Conservation (phyloP, 2,329 filamentous ascomycete species). For the Talaromyces pinophilus region DNA sequence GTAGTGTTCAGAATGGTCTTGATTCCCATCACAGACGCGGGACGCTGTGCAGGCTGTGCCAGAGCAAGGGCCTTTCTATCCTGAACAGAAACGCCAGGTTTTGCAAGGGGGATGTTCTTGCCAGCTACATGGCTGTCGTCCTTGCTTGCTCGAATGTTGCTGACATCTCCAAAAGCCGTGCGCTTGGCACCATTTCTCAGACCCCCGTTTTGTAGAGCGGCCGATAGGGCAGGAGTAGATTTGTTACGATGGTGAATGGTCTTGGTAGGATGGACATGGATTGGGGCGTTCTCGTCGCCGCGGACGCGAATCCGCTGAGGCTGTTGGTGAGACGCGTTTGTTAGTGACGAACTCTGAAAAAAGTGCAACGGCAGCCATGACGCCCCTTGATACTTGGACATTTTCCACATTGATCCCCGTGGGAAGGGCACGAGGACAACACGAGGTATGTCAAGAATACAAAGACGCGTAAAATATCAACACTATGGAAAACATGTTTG, state of each 20-base stretch:
- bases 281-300: constrained; percentile 69
- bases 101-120: constrained; percentile 47
- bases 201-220: constrained; percentile 54
- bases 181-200: constrained; percentile 71
- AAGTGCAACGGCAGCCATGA: neutral
- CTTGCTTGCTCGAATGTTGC: constrained; percentile 61
- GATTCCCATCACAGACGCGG: constrained; percentile 45
- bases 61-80: constrained; percentile 51
- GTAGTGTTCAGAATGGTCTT: constrained; percentile 43
- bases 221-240: constrained; percentile 66
- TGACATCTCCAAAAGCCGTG: constrained; percentile 78
- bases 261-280: constrained; percentile 54
- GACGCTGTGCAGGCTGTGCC: constrained; percentile 64
- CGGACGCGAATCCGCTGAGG: constrained; percentile 68
- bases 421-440: neutral
- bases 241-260: constrained; percentile 78
- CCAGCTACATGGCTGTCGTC: constrained; percentile 58
- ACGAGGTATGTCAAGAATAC: neutral
- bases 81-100: constrained; percentile 31
- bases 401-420: neutral
- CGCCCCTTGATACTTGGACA: constrained; percentile 21
- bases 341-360: constrained; percentile 24
- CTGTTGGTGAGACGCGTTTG: constrained; percentile 46
- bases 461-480: constrained; percentile 21
- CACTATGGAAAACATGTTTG: constrained; percentile 24